These are phyloP conservation scores for Mycotypha africana DNA, from an alignment of 371 early-diverging fungal species.

Conservation along the genomic window DNA sequence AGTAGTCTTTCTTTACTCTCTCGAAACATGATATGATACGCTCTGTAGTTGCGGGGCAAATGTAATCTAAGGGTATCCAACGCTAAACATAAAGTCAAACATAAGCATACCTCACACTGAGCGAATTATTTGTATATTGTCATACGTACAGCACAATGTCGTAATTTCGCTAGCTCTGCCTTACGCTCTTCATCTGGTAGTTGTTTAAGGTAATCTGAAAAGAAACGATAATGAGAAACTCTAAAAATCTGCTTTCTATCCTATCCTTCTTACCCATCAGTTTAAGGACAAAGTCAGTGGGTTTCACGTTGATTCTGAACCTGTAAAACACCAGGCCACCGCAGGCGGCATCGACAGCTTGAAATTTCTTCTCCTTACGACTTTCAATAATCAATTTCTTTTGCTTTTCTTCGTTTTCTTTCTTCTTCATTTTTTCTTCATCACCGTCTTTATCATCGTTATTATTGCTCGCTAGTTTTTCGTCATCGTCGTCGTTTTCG, in stretches of 20 bases:
- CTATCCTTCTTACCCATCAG: conserved; percentile 30
- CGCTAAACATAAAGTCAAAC: conserved; percentile 19
- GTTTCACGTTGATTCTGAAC: conserved; percentile 44
- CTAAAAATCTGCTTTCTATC: neutral
- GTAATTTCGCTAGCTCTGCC: conserved; percentile 19
- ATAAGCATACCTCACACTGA: neutral
- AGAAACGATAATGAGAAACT: too few species aligned
- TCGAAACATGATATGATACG: conserved; percentile 33
- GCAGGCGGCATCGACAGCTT: conserved; percentile 53
- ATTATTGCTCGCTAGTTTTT: conserved; percentile 31
- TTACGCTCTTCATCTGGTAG: conserved; percentile 20
- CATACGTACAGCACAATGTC: conserved; percentile 32
- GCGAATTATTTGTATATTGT: neutral
- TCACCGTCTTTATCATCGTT: conserved; percentile 16
- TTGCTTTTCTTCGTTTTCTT: conserved; percentile 16
- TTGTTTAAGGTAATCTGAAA: conserved; percentile 20
- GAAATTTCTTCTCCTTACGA: conserved; percentile 38
- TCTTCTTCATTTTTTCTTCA: conserved; percentile 14
- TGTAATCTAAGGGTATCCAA: conserved; percentile 46
- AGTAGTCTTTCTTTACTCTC: conserved; percentile 15
- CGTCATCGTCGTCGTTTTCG: conserved; percentile 23
- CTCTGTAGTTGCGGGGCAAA: conserved; percentile 44
- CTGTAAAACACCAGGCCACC: conserved; percentile 49
- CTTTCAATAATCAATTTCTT: conserved; percentile 13
- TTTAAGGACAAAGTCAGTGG: conserved; percentile 34